phyloP scores from a whole-genome alignment of 805 yeast species.

The Dipodascus albidus region DNA sequence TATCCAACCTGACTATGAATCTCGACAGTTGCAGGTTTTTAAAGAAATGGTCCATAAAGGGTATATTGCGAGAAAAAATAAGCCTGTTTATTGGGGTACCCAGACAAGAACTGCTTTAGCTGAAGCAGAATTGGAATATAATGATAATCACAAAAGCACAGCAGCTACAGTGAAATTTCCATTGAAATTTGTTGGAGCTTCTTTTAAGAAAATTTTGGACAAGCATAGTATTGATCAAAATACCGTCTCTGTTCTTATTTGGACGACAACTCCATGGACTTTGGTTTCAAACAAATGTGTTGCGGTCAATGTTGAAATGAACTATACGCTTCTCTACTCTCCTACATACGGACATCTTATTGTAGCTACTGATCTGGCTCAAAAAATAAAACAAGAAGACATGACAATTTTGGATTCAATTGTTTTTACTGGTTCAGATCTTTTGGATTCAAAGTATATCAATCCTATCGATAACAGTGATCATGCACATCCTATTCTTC shows the following conservation, averaged over 20 bases:
- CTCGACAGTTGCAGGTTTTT: slow-evolving; percentile 64
- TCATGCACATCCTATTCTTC: slow-evolving; percentile 45
- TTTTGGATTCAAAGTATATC: slow-evolving; percentile 35
- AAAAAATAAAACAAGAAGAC: slow-evolving; percentile 20
- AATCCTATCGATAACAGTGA: slow-evolving; percentile 37
- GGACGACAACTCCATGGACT: slow-evolving; percentile 99
- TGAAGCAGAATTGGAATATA: slow-evolving; percentile 87
- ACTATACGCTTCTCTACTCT: slow-evolving; percentile 29
- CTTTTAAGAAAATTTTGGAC: slow-evolving; percentile 5
- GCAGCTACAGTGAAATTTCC: slow-evolving; percentile 67
- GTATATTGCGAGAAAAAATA: slow-evolving; percentile 69
- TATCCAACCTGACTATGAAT: slow-evolving; percentile 57
- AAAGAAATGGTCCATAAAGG: slow-evolving; percentile 50
- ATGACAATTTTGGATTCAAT: slow-evolving; percentile 10
- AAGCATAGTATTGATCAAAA: slow-evolving; percentile 2
- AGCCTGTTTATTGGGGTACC: slow-evolving; percentile 97
- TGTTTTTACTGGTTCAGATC: slow-evolving; percentile 31
- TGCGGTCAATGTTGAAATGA: slow-evolving; percentile 47
- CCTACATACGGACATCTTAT: slow-evolving; percentile 35
- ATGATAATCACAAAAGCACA: slow-evolving; percentile 54
- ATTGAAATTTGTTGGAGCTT: slow-evolving; percentile 22
- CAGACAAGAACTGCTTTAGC: slow-evolving; percentile 92
- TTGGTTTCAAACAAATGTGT: slow-evolving; percentile 79
- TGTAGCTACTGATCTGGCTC: slow-evolving; percentile 43
- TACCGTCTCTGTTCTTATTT: slow-evolving; percentile 34